A percentile compares a stretch with the other conserved stretches of the same genome.
These are phyloP conservation scores for Picea sitchensis DNA, from an alignment of 75 land plant species.

Conservation along the genomic window DNA sequence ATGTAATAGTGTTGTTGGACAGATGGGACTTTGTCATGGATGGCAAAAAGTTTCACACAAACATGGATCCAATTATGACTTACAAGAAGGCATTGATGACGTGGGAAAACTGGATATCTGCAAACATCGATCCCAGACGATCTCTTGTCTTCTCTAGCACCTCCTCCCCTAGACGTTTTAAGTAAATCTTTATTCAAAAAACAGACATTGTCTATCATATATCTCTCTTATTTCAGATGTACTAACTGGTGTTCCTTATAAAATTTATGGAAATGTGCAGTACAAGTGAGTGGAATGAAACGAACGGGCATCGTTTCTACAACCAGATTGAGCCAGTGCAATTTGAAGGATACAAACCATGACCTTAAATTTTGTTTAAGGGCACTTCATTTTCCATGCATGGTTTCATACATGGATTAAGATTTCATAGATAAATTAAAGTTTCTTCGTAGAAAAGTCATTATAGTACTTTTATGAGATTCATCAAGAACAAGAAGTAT, in stretches of 20 bases:
- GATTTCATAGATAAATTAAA: too few relatives aligned
- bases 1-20: not conserved
- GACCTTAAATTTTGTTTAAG: too few relatives aligned
- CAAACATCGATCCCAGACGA: conserved; percentile 12
- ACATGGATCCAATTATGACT: conserved; percentile 1
- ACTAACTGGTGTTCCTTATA: too few relatives aligned
- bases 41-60: not conserved
- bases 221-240: too few relatives aligned
- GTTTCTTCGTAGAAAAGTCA: too few relatives aligned
- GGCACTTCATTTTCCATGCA: too few relatives aligned
- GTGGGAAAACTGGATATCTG: conserved; percentile 33
- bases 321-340: conserved; percentile 40
- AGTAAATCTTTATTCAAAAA: not conserved
- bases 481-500: too few relatives aligned
- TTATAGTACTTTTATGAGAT: too few relatives aligned
- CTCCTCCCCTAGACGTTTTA: conserved; percentile 31
- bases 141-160: conserved; percentile 38
- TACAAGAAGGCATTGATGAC: conserved; percentile 28
- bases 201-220: too few relatives aligned
- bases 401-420: too few relatives aligned
- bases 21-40: not conserved
- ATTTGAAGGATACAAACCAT: conserved; percentile 24
- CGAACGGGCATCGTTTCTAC: conserved; percentile 37
- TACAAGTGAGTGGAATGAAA: not conserved
- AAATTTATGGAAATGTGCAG: too few relatives aligned